Conservation (phyloP, 352 stramenopile species). For the Phytopythium sindhum region DNA sequence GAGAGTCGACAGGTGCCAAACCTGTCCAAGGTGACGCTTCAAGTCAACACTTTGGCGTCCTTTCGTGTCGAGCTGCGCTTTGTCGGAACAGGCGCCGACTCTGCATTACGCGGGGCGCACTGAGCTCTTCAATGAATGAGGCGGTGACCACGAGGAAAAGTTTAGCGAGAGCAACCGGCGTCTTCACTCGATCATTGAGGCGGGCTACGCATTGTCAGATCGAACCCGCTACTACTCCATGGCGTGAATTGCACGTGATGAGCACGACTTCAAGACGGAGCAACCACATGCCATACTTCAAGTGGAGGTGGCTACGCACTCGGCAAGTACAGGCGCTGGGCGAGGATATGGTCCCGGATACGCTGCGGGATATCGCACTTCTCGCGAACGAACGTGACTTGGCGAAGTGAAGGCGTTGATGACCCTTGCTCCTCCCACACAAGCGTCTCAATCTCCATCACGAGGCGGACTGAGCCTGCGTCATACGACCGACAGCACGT, state of each 20-base stretch:
- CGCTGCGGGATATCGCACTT: constrained; percentile 5
- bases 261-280: background rate
- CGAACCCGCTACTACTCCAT: too few species aligned
- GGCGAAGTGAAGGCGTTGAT: background rate
- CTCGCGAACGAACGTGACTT: background rate
- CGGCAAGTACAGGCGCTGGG: constrained; percentile 5
- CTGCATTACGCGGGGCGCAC: too few species aligned
- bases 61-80: background rate
- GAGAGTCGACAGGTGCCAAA: background rate
- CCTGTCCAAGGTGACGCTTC: constrained; percentile 4
- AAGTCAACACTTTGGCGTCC: background rate
- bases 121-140: background rate
- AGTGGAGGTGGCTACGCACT: background rate
- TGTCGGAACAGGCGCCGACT: background rate
- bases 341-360: constrained; percentile 6
- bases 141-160: background rate
- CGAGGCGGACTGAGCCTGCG: background rate
- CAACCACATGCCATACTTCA: too few species aligned
- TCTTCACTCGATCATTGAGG: too few species aligned
- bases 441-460: constrained; percentile 7
- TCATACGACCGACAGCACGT: background rate
- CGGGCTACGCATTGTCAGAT: too few species aligned
- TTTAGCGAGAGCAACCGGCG: background rate
- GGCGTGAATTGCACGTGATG: too few species aligned
- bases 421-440: background rate